Percentiles rank a stretch among this genome's conserved stretches.
Evolutionary conservation across 345 rosid species (phyloP).

Genomic region (Camelina hispida): DNA sequence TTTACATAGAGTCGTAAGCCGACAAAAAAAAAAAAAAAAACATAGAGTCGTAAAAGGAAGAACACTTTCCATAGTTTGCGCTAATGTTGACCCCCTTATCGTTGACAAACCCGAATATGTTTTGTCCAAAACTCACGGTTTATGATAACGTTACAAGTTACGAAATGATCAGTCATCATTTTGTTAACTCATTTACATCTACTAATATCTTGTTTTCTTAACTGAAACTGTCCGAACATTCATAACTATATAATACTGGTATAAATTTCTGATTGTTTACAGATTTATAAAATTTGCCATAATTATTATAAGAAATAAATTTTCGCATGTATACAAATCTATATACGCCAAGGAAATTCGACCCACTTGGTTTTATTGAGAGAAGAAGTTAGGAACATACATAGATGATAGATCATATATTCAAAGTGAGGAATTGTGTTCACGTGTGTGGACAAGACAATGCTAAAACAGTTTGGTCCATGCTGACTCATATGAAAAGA

Average conservation of each 20-base stretch:
- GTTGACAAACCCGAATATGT: conserved; percentile 13
- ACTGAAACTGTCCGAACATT: neutral
- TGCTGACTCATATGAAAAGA: conserved; percentile 40
- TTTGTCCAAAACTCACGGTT: conserved; percentile 14
- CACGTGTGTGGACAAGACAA: conserved; percentile 46
- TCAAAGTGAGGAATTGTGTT: conserved; percentile 31
- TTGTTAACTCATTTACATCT: neutral
- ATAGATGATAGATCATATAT: neutral
- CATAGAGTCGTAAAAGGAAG: neutral
- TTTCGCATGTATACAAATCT: conserved; percentile 7
- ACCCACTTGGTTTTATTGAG: conserved; percentile 26
- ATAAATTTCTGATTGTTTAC: neutral
- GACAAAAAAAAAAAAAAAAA: too few relatives aligned
- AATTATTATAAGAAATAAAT: neutral
- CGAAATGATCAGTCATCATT: too few relatives aligned
- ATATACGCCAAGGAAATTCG: conserved; percentile 2
- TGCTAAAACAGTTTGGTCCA: conserved; percentile 41
- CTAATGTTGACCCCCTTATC: conserved; percentile 8
- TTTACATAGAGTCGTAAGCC: neutral
- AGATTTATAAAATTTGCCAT: conserved; percentile 11
- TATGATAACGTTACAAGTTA: neutral
- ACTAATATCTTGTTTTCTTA: neutral
- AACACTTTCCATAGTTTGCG: conserved; percentile 2
- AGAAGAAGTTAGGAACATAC: too few relatives aligned
- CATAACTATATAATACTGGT: neutral